Evolutionary conservation across 2,329 filamentous ascomycete species (phyloP), one percentile per base, ranked within the genome.

Genomic region (Ophiostoma himal-ulmi): DNA sequence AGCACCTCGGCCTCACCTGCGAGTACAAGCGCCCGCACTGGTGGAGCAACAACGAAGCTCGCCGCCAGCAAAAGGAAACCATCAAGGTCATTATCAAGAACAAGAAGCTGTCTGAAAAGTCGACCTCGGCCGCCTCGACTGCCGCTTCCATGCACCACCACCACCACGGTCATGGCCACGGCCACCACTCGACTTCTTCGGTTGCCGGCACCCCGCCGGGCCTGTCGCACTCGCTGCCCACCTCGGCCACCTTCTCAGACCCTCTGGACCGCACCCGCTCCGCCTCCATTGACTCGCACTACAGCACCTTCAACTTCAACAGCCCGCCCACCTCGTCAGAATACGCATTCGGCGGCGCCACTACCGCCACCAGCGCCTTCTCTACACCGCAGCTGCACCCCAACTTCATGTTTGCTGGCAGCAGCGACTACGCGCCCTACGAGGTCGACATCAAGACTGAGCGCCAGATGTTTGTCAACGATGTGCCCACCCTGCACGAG

Each of bases 61-160:
- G 95, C 75, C 88, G 90, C 76, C 83, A 89, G 70, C 93, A 97
- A 79, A 99, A 98, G 83, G 95, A 98, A 78, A 83, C 90, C 75
- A 96, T 99, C 85, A 99, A 99, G 86, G 90, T 91, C 81, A 92
- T 94, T 80, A 98, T 99, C 84, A 97, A 97, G 88, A 88, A 90
- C 78, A 98, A 95, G 78, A 98, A 98, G 86, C 85, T 96, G 75
- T 57, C 68, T 5, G 94, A 97, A 82, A 97, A 97, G 87, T 84
- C 87, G 69, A 26, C 68, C 11, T 17, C 48, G 13, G 68, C 69
- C 14, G 52, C 69, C 81, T 84, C 76, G 0, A 68, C 69, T 13
- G 14, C 44, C 4, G 66, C 44, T 14, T 22, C 60, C 67, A 64
- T 64, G 37, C 68, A 70, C 65, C 69, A 57, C 62, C 69, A 70